Evolutionary conservation across 2,329 filamentous ascomycete species (phyloP).

Genomic region (Monilinia polystroma): DNA sequence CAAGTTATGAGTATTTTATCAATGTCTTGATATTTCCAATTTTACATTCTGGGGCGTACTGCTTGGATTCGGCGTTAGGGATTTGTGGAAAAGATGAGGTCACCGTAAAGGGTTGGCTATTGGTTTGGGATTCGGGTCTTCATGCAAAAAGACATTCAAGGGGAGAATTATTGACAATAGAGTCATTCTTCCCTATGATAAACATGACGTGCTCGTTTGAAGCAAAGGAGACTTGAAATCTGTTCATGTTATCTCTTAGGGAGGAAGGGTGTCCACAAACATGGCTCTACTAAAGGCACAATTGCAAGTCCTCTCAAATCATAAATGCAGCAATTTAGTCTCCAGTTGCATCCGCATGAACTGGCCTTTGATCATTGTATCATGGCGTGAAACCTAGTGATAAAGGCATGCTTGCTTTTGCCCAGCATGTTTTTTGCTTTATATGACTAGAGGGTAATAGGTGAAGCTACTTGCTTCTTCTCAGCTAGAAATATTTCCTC

Average conservation of each 20-base stretch:
- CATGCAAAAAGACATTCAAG: background rate
- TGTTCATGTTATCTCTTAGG: background rate
- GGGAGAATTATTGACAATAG: background rate
- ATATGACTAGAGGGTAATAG: background rate
- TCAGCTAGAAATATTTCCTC: no score
- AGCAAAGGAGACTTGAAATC: background rate
- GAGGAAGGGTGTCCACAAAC: background rate
- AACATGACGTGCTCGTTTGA: background rate
- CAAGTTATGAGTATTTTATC: background rate
- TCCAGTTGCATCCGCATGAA: background rate
- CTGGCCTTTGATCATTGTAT: background rate
- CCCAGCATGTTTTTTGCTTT: background rate
- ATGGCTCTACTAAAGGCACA: background rate
- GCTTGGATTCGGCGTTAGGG: background rate
- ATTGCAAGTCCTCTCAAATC: background rate
- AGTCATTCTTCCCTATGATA: background rate
- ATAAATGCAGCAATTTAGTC: background rate
- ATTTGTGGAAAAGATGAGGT: background rate
- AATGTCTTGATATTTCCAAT: background rate
- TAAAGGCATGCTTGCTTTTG: background rate
- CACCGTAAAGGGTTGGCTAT: background rate
- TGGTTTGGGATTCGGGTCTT: background rate
- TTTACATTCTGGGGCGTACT: background rate
- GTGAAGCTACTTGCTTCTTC: background rate
- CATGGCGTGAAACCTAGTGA: background rate